These are phyloP conservation scores for Schwanniomyces sp. DNA, from an alignment of 805 yeast genomes.

Conservation along the genomic window DNA sequence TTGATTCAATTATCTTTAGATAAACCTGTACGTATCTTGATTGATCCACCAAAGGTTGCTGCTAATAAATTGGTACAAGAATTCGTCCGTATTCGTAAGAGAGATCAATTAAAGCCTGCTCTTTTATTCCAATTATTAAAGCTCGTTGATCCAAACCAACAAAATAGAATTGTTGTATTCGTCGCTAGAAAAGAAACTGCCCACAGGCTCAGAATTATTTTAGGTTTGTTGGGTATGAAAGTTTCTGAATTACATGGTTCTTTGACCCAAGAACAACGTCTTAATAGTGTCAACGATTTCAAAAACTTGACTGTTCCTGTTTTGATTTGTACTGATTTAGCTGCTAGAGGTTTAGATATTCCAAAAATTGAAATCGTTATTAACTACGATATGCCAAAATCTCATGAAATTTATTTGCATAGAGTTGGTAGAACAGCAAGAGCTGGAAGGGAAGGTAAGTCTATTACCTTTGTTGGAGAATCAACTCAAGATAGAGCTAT, in stretches of 20 bases:
- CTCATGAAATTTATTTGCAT: conserved; percentile 88
- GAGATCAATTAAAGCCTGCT: conserved; percentile 83
- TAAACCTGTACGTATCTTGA: conserved; percentile 92
- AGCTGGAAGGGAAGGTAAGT: conserved; percentile 95
- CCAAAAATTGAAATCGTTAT: conserved; percentile 95
- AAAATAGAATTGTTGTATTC: conserved; percentile 80
- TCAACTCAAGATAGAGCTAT: conserved; percentile 80
- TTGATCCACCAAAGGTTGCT: conserved; percentile 93
- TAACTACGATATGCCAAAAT: conserved; percentile 94
- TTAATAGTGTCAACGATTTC: conserved; percentile 78
- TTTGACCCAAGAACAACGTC: conserved; percentile 88
- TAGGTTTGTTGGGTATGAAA: conserved; percentile 73
- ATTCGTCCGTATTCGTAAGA: conserved; percentile 90
- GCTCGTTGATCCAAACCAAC: conserved; percentile 59
- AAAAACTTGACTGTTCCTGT: conserved; percentile 82
- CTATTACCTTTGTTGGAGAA: conserved; percentile 94
- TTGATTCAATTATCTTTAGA: conserved; percentile 84
- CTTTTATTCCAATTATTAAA: conserved; percentile 70
- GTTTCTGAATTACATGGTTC: conserved; percentile 85
- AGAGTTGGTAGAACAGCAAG: conserved; percentile 99
- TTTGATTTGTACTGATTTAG: conserved; percentile 93
- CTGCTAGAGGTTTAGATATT: conserved; percentile 98
- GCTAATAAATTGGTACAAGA: conserved; percentile 90
- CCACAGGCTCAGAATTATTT: conserved; percentile 73
- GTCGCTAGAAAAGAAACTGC: conserved; percentile 91